A percentile compares a stretch with the other conserved stretches of the same genome.
phyloP scores from a whole-genome alignment of 192 early-diverging fungal species.

The Pilobolus umbonatus region DNA sequence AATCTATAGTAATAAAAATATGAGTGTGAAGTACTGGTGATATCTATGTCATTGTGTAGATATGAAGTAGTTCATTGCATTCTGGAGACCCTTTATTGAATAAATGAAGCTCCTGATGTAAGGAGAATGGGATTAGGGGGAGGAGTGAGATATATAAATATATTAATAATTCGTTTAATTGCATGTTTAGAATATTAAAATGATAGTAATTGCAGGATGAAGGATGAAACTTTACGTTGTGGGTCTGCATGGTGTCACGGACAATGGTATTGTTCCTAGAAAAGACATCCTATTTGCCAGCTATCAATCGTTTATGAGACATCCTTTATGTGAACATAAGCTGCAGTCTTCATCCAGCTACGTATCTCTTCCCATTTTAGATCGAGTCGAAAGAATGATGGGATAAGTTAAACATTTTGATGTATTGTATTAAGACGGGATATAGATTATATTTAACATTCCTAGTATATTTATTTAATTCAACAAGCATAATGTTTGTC shows the following conservation, averaged over 20 bases:
- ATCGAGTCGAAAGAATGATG: slow-evolving; percentile 15
- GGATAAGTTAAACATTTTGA: slow-evolving; percentile 15
- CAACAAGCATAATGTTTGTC: too few relatives aligned
- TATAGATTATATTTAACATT: slow-evolving; percentile 1
- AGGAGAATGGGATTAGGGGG: background rate
- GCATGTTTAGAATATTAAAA: background rate
- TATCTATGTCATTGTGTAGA: background rate
- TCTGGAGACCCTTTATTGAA: slow-evolving; percentile 3
- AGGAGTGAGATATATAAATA: background rate
- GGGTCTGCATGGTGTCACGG: slow-evolving; percentile 4
- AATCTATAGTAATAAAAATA: background rate
- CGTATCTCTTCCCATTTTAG: too few relatives aligned
- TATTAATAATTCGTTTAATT: background rate
- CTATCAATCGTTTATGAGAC: too few relatives aligned
- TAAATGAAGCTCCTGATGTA: background rate
- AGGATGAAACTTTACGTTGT: too few relatives aligned
- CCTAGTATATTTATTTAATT: too few relatives aligned
- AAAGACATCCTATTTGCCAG: background rate
- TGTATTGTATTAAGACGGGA: slow-evolving; percentile 7
- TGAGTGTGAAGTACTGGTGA: background rate
- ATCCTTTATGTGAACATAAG: too few relatives aligned
- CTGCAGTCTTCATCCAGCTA: too few relatives aligned
- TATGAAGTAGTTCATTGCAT: background rate
- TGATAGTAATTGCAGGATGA: background rate
- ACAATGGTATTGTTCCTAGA: slow-evolving; percentile 1